A percentile compares a stretch with the other conserved stretches of the same genome.
phyloP scores from a whole-genome alignment of 225 moss, liverwort and hornwort species.

The Anthoceros angustus region DNA sequence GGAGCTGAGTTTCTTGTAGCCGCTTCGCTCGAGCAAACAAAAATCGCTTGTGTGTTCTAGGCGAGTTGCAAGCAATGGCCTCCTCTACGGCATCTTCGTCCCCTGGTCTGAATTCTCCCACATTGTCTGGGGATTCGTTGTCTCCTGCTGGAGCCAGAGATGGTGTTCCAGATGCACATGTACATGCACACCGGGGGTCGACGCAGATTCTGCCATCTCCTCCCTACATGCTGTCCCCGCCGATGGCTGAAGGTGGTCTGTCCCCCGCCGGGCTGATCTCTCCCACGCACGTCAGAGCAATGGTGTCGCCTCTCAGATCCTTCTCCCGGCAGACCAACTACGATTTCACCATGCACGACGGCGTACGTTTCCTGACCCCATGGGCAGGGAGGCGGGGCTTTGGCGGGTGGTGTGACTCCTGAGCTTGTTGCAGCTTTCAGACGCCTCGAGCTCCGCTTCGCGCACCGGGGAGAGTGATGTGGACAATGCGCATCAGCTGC shows the following conservation, averaged over 20 bases:
- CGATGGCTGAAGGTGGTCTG: neutral
- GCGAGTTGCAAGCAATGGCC: neutral
- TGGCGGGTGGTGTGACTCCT: too few relatives aligned
- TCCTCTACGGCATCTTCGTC: neutral
- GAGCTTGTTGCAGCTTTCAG: neutral
- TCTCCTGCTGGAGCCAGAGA: neutral
- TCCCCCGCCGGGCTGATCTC: neutral
- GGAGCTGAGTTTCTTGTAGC: too few relatives aligned
- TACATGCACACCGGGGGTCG: neutral
- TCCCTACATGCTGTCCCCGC: neutral
- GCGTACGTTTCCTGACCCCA: neutral
- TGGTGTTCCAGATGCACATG: neutral
- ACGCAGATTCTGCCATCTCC: neutral
- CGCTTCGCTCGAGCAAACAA: too few relatives aligned
- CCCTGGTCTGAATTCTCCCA: neutral
- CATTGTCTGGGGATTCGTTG: neutral
- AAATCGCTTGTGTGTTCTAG: too few relatives aligned
- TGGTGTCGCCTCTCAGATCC: neutral
- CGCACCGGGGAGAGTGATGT: neutral
- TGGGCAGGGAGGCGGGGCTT: too few relatives aligned
- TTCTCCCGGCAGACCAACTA: slow-evolving; percentile 2
- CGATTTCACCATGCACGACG: slow-evolving; percentile 1
- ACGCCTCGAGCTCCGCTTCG: neutral
- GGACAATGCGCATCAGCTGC: neutral
- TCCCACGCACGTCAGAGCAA: neutral